Evolutionary conservation across 306 rosid genomes (phyloP).

Genomic region (Ormosia semicastrata): DNA sequence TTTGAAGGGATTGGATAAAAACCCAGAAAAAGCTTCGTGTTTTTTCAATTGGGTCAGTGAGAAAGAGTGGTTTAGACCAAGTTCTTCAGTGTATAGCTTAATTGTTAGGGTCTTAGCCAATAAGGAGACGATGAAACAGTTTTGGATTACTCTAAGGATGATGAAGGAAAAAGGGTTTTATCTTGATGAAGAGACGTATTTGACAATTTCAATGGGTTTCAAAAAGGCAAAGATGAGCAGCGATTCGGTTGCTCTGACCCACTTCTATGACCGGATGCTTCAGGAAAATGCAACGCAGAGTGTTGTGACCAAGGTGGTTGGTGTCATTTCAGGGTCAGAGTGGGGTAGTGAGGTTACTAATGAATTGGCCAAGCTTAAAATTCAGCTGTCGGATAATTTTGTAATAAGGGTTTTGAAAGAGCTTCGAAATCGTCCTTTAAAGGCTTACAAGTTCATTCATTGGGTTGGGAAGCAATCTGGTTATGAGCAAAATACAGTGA

Average conservation of each 20-base stretch:
- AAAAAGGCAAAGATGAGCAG: constrained; percentile 52
- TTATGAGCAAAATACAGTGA: constrained; percentile 54
- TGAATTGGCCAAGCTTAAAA: constrained; percentile 42
- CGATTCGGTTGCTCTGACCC: constrained; percentile 49
- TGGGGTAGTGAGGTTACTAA: constrained; percentile 58
- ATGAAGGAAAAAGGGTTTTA: constrained; percentile 72
- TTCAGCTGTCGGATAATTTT: constrained; percentile 55
- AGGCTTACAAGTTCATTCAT: constrained; percentile 58
- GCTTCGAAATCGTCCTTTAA: constrained; percentile 47
- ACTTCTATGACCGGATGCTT: constrained; percentile 53
- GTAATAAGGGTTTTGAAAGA: constrained; percentile 65
- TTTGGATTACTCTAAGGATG: constrained; percentile 57
- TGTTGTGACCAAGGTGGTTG: constrained; percentile 54
- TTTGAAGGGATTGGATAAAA: constrained; percentile 60
- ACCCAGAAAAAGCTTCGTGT: constrained; percentile 59
- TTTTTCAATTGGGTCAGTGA: constrained; percentile 74
- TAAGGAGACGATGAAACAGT: constrained; percentile 55
- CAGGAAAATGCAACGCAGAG: constrained; percentile 53
- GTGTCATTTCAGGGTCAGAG: constrained; percentile 51
- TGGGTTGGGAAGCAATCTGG: constrained; percentile 59
- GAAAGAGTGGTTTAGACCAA: constrained; percentile 53
- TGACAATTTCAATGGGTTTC: constrained; percentile 36
- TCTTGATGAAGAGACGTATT: constrained; percentile 56
- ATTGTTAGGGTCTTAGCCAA: constrained; percentile 57
- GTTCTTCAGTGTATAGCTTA: constrained; percentile 62